phyloP scores from a whole-genome alignment of 2,329 filamentous ascomycete genomes.

The Fusarium brevicatenulatum region DNA sequence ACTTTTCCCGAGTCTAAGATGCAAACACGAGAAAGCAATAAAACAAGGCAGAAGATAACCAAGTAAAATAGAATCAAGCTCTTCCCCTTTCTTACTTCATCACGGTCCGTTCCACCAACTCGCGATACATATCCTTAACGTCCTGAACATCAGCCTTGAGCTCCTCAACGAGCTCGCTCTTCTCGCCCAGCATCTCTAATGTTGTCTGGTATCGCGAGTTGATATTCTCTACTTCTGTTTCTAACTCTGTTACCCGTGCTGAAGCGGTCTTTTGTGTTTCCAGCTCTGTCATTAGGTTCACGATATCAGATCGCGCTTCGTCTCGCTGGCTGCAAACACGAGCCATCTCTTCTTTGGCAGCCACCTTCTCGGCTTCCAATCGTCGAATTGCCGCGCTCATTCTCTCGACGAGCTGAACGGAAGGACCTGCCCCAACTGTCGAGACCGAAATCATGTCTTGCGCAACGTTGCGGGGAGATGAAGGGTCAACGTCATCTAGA shows the following conservation, averaged over 20 bases:
- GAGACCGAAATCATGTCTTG: conserved; percentile 91
- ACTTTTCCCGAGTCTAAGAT: conserved; percentile 9
- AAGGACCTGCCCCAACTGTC: conserved; percentile 89
- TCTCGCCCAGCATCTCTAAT: conserved; percentile 94
- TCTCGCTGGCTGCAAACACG: conserved; percentile 87
- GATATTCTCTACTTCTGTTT: conserved; percentile 74
- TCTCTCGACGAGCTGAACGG: conserved; percentile 92
- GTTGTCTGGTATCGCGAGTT: conserved; percentile 87
- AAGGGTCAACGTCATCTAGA: conserved; percentile 57
- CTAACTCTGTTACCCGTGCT: conserved; percentile 69
- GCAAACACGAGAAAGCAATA: not conserved
- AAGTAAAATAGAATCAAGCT: not conserved
- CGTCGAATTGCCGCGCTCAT: conserved; percentile 94
- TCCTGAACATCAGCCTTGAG: conserved; percentile 88
- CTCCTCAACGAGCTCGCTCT: conserved; percentile 95
- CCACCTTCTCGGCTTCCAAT: conserved; percentile 90
- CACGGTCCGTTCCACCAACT: conserved; percentile 86
- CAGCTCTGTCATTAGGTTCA: conserved; percentile 85
- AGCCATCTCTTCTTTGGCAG: conserved; percentile 84
- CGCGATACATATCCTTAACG: conserved; percentile 95
- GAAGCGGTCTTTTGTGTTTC: conserved; percentile 74
- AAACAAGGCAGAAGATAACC: not conserved
- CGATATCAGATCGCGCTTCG: conserved; percentile 91
- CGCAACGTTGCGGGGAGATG: conserved; percentile 74
- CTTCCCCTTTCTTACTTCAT: conserved; percentile 64